Percentiles rank a stretch among this genome's conserved stretches.
Evolutionary conservation across 2,329 filamentous ascomycete genomes (phyloP).

Genomic region (Cryphonectria japonica): DNA sequence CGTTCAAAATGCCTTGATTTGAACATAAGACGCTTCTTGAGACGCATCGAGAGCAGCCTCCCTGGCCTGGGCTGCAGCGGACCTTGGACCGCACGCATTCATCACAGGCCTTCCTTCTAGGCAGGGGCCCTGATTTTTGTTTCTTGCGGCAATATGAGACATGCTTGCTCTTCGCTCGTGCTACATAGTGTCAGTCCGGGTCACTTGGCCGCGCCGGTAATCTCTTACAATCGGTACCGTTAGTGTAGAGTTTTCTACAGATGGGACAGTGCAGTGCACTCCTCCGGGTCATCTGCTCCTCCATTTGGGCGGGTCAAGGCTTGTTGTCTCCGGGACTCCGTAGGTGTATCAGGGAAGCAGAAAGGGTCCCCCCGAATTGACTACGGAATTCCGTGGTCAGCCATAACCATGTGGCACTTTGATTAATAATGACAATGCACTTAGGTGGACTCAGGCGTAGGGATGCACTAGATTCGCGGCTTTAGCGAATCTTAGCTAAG

Average conservation of each 20-base stretch:
- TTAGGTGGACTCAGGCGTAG: too few relatives aligned
- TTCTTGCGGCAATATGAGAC: slow-evolving; percentile 26
- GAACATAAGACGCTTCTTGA: slow-evolving; percentile 16
- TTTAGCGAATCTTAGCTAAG: too few relatives aligned
- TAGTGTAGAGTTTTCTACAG: slow-evolving; percentile 16
- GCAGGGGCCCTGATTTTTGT: slow-evolving; percentile 9
- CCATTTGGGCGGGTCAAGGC: slow-evolving; percentile 7
- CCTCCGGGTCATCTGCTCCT: slow-evolving; percentile 12
- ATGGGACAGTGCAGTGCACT: slow-evolving; percentile 14
- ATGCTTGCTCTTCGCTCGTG: slow-evolving; percentile 22
- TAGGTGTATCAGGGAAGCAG: slow-evolving; percentile 6
- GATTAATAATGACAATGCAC: slow-evolving; percentile 18
- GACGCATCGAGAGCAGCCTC: slow-evolving; percentile 22
- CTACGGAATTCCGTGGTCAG: slow-evolving; percentile 22
- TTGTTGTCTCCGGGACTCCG: slow-evolving; percentile 15
- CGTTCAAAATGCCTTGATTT: slow-evolving; percentile 13
- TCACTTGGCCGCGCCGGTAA: slow-evolving; percentile 4
- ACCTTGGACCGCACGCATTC: slow-evolving; percentile 25
- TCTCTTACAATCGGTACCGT: slow-evolving; percentile 13
- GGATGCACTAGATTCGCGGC: too few relatives aligned
- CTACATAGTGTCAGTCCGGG: slow-evolving; percentile 15
- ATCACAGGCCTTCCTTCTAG: slow-evolving; percentile 25
- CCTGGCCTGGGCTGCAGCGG: slow-evolving; percentile 15
- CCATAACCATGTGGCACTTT: slow-evolving; percentile 4
- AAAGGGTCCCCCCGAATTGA: slow-evolving; percentile 11